A percentile compares a stretch with the other conserved stretches of the same genome.
Evolutionary conservation across 768 basidiomycete genomes (phyloP).

Genomic region (Suillus sp.): DNA sequence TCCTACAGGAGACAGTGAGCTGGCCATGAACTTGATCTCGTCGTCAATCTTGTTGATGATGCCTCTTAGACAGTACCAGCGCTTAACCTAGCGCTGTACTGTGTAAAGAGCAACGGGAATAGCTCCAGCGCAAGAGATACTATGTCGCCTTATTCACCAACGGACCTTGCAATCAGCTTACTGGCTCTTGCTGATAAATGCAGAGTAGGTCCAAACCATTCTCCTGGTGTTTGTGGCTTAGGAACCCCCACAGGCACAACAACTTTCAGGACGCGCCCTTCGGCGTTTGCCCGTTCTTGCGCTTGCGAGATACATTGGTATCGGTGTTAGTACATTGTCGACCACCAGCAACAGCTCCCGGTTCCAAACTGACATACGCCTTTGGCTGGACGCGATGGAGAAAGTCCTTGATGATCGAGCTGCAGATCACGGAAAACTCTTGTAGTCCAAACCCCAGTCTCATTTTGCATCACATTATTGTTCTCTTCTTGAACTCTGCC

Average conservation of each 20-base stretch:
- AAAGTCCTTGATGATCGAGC: constrained; percentile 65
- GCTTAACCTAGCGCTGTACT: constrained; percentile 49
- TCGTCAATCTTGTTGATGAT: background rate
- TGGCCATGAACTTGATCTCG: background rate
- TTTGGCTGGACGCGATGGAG: constrained; percentile 88
- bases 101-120: constrained; percentile 22
- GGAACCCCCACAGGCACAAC: constrained; percentile 50
- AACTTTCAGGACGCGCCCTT: constrained; percentile 91
- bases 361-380: constrained; percentile 46
- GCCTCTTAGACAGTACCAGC: constrained; percentile 58
- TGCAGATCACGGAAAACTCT: constrained; percentile 52
- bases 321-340: constrained; percentile 36
- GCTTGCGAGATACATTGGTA: constrained; percentile 78
- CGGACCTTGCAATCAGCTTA: constrained; percentile 60
- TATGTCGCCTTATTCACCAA: constrained; percentile 44
- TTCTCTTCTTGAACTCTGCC: constrained; percentile 18
- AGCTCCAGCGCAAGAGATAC: constrained; percentile 12
- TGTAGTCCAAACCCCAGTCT: constrained; percentile 17
- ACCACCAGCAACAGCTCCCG: constrained; percentile 11
- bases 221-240: constrained; percentile 7
- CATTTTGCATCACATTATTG: constrained; percentile 13
- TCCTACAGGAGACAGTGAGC: constrained; percentile 67
- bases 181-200: constrained; percentile 75
- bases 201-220: constrained; percentile 55
- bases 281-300: constrained; percentile 94